Evolutionary conservation across 75 land plant species (phyloP).

Genomic region (Azolla pinnata): DNA sequence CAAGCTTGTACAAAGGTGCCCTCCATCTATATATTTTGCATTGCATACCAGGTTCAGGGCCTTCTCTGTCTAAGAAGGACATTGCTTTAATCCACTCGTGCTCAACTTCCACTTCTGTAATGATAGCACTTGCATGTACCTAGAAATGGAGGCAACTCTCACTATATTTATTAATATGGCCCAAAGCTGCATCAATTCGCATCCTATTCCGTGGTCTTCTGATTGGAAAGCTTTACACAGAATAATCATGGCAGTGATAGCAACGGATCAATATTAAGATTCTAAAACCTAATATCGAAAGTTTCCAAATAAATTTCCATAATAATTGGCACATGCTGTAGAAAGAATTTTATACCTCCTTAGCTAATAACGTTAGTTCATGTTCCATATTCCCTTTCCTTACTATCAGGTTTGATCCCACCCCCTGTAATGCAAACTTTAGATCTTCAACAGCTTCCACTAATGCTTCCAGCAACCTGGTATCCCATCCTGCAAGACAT

Average conservation of each 20-base stretch:
- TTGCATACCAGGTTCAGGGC: conserved; percentile 14
- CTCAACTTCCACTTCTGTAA: conserved; percentile 69
- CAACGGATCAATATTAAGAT: too few relatives aligned
- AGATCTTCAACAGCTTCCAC: conserved; percentile 54
- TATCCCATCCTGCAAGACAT: conserved; percentile 66
- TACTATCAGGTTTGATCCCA: conserved; percentile 54
- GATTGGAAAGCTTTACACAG: too few relatives aligned
- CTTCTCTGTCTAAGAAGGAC: too few relatives aligned
- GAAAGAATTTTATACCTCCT: conserved; percentile 66
- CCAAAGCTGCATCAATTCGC: too few relatives aligned
- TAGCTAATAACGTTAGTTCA: conserved; percentile 42
- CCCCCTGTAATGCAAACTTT: conserved; percentile 34
- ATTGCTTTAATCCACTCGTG: conserved; percentile 28
- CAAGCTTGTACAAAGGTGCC: conserved; percentile 48
- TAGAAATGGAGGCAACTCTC: too few relatives aligned
- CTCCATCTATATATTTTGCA: conserved; percentile 21
- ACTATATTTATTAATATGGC: too few relatives aligned
- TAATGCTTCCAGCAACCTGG: conserved; percentile 50
- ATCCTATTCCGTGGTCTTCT: too few relatives aligned
- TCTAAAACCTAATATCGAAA: not conserved
- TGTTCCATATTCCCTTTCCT: conserved; percentile 49
- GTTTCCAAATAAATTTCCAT: not conserved
- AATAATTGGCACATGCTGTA: too few relatives aligned
- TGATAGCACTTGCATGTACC: conserved; percentile 58
- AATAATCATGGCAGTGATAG: too few relatives aligned